Evolutionary conservation across 2,329 filamentous ascomycete genomes (phyloP).

Genomic region (Leptographium lundbergii): DNA sequence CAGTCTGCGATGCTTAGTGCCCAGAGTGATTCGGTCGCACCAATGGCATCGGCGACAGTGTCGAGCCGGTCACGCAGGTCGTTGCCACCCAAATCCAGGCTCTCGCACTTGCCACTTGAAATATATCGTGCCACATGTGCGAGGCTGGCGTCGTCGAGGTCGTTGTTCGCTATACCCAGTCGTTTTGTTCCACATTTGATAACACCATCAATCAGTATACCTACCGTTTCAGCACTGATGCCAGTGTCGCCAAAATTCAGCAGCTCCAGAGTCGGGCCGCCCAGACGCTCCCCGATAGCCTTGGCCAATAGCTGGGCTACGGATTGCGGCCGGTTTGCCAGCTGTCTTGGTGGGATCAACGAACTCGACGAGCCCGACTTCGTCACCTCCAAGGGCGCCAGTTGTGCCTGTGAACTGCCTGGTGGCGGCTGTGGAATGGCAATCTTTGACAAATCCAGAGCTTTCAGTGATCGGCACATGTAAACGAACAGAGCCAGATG

Average conservation of each 20-base stretch:
- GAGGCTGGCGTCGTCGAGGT: slow-evolving; percentile 60
- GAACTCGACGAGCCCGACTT: background rate
- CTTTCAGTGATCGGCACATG: slow-evolving; percentile 76
- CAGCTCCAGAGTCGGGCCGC: slow-evolving; percentile 65
- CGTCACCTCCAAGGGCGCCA: background rate
- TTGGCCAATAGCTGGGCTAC: slow-evolving; percentile 58
- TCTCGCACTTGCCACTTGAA: slow-evolving; percentile 65
- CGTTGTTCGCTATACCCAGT: slow-evolving; percentile 73
- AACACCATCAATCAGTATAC: slow-evolving; percentile 69
- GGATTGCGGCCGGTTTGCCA: slow-evolving; percentile 16
- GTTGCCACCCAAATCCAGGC: slow-evolving; percentile 81
- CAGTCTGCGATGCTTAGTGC: slow-evolving; percentile 80
- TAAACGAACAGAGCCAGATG: slow-evolving; percentile 83
- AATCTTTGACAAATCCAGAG: slow-evolving; percentile 75
- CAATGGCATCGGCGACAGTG: slow-evolving; percentile 37
- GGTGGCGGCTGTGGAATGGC: slow-evolving; percentile 46
- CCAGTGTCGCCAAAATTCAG: slow-evolving; percentile 72
- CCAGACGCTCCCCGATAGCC: slow-evolving; percentile 64
- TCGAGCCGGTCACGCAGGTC: slow-evolving; percentile 47
- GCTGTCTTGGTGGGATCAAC: slow-evolving; percentile 1
- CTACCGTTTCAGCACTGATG: slow-evolving; percentile 57
- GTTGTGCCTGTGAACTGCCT: background rate
- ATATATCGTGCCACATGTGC: slow-evolving; percentile 67
- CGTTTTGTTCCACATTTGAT: slow-evolving; percentile 64
- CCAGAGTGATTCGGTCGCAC: slow-evolving; percentile 49